A percentile compares a stretch with the other conserved stretches of the same genome.
phyloP scores from a whole-genome alignment of 1,284 basidiomycete species.

The Cystobasidium pallidum region DNA sequence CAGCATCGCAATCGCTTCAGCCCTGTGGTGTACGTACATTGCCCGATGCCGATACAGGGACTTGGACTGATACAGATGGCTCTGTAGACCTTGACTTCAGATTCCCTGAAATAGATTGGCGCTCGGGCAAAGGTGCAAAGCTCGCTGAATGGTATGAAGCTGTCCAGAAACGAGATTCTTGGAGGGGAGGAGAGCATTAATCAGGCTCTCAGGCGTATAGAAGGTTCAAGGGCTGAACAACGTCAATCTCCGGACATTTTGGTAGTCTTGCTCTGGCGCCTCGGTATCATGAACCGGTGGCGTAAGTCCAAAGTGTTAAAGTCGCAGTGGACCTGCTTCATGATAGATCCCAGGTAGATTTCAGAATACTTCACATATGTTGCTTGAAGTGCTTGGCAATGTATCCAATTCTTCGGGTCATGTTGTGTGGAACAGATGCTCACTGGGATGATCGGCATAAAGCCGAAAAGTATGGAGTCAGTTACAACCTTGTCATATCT shows the following conservation, averaged over 20 bases:
- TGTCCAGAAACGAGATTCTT: constrained; percentile 21
- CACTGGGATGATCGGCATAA: too few species aligned
- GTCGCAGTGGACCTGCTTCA: too few species aligned
- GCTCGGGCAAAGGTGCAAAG: constrained; percentile 19
- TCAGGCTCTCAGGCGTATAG: neutral
- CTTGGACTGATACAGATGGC: neutral
- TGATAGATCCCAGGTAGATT: too few species aligned
- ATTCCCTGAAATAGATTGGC: constrained; percentile 27
- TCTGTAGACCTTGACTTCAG: constrained; percentile 24
- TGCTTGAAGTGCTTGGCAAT: too few species aligned
- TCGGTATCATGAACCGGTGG: too few species aligned
- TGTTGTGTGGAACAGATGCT: too few species aligned
- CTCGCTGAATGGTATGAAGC: constrained; percentile 17
- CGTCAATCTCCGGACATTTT: too few species aligned
- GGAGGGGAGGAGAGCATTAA: constrained; percentile 25
- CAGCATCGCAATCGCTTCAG: constrained; percentile 19
- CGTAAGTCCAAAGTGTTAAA: too few species aligned
- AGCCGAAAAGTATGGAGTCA: neutral
- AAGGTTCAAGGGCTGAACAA: too few species aligned
- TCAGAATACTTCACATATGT: too few species aligned
- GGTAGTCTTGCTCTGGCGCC: too few species aligned
- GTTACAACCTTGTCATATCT: neutral
- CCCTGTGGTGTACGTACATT: constrained; percentile 4
- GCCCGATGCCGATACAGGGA: neutral
- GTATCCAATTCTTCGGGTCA: too few species aligned